phyloP scores from a whole-genome alignment of 345 rosid species.

The Linum lewisii region DNA sequence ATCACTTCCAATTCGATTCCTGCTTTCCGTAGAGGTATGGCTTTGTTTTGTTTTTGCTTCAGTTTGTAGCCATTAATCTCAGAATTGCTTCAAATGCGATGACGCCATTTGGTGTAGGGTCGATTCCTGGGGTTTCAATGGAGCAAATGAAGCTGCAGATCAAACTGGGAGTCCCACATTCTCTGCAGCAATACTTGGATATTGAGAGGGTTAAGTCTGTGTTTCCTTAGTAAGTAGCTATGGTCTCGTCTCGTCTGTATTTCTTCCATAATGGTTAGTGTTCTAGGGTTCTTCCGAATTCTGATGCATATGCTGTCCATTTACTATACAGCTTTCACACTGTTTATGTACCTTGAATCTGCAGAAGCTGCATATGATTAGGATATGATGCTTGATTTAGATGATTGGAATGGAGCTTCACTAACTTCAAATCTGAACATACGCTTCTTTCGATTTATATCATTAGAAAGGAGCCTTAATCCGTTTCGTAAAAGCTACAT shows the following conservation, averaged over 20 bases:
- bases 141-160: constrained; percentile 80
- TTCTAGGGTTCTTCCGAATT: no score
- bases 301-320: no score
- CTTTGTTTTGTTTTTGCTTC: background rate
- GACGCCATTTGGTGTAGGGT: constrained; percentile 41
- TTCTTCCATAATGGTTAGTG: no score
- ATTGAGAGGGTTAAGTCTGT: constrained; percentile 59
- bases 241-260: no score
- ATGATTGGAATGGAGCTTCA: no score
- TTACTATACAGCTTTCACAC: no score
- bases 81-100: background rate
- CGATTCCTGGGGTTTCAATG: constrained; percentile 78
- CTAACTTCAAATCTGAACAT: no score
- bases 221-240: constrained; percentile 81
- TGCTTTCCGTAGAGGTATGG: constrained; percentile 70
- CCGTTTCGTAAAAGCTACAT: background rate
- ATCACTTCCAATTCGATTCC: constrained; percentile 89
- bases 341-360: no score
- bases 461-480: no score
- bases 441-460: no score
- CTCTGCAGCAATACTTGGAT: constrained; percentile 65
- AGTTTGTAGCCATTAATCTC: constrained; percentile 5
- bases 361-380: no score
- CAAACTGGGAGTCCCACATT: constrained; percentile 82
- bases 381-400: no score